phyloP scores from a whole-genome alignment of 139 green algal genomes.

The Choricystis sp. region DNA sequence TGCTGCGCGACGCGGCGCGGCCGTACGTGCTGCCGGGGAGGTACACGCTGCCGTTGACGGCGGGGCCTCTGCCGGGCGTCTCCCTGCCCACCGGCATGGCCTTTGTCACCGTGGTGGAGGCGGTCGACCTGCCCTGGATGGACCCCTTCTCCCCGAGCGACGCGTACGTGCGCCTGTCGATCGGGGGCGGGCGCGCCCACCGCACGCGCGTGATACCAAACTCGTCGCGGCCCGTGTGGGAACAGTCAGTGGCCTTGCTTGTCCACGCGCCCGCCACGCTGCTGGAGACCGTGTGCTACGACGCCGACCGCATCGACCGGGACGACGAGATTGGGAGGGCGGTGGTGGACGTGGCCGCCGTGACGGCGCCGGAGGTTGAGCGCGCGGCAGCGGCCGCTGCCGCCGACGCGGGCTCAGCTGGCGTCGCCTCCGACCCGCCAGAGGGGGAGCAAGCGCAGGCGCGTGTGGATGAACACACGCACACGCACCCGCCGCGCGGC shows the following conservation, averaged over 20 bases:
- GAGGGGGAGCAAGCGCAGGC: no score
- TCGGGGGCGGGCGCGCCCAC: background rate
- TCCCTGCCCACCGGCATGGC: background rate
- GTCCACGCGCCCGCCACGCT: no score
- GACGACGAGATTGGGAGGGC: background rate
- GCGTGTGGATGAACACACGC: no score
- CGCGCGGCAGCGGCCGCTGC: no score
- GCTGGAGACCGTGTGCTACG: no score
- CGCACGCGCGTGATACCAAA: background rate
- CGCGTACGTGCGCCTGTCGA: background rate
- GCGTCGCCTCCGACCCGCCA: no score
- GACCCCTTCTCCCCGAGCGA: background rate
- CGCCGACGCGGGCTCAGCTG: no score
- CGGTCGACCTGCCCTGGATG: background rate
- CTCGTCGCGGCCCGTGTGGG: background rate
- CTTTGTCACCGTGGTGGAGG: background rate
- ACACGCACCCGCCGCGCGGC: no score
- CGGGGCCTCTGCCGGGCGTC: no score
- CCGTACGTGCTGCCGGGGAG: constrained; percentile 16
- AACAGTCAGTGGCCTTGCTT: no score
- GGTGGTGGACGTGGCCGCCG: no score
- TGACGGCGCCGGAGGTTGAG: no score
- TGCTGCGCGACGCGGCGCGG: constrained; percentile 14
- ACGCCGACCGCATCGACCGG: background rate
- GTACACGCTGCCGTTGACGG: background rate